phyloP scores from a whole-genome alignment of 306 rosid genomes.

The Quercus gilva region DNA sequence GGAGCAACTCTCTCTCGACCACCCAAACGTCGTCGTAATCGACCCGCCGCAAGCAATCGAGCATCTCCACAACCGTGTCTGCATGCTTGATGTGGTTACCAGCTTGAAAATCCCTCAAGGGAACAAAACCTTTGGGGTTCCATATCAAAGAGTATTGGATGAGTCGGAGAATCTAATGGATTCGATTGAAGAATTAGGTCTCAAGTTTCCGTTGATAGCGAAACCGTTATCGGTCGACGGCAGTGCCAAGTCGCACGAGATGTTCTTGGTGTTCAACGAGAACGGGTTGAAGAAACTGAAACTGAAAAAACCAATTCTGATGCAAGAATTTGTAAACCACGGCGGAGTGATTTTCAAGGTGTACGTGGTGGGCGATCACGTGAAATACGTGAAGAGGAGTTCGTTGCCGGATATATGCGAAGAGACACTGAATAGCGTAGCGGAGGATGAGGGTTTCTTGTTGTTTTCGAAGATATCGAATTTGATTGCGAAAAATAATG shows the following conservation, averaged over 20 bases:
- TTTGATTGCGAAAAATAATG: background rate
- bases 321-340: constrained; percentile 74
- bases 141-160: constrained; percentile 17
- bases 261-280: constrained; percentile 40
- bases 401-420: constrained; percentile 45
- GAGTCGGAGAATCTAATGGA: background rate
- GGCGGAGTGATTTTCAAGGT: constrained; percentile 71
- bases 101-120: background rate
- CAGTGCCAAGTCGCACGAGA: constrained; percentile 42
- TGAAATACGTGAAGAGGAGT: constrained; percentile 50
- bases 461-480: constrained; percentile 54
- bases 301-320: constrained; percentile 30
- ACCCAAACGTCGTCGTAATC: constrained; percentile 17
- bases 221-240: constrained; percentile 27
- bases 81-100: constrained; percentile 32
- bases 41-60: constrained; percentile 33
- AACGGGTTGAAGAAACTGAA: constrained; percentile 32
- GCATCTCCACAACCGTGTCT: constrained; percentile 32
- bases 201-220: constrained; percentile 26
- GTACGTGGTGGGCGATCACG: constrained; percentile 55
- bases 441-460: constrained; percentile 23
- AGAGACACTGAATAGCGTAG: constrained; percentile 9
- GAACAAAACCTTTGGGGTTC: background rate
- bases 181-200: background rate
- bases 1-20: background rate